phyloP scores from a whole-genome alignment of 192 early-diverging fungal species.

The Coemansia sp. region DNA sequence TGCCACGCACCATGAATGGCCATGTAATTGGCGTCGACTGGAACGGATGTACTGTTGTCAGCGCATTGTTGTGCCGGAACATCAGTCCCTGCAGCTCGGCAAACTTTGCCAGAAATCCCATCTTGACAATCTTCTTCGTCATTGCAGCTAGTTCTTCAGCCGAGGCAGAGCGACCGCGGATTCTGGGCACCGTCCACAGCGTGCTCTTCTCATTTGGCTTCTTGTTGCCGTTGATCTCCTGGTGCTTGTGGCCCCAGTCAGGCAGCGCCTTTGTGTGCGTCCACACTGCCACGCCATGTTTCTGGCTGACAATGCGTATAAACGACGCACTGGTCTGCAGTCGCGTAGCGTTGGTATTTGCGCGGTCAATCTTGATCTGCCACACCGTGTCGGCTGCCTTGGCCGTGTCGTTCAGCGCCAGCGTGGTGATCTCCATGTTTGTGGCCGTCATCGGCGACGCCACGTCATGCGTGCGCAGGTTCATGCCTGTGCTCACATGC shows the following conservation, averaged over 20 bases:
- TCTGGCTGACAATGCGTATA: conserved; percentile 54
- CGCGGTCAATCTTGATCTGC: conserved; percentile 62
- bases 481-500: conserved; percentile 58
- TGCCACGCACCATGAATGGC: conserved; percentile 60
- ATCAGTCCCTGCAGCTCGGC: conserved; percentile 85
- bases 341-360: conserved; percentile 15
- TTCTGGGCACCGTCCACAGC: conserved; percentile 77
- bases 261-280: conserved; percentile 75
- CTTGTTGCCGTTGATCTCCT: conserved; percentile 98
- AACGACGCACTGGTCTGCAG: conserved; percentile 47
- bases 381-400: conserved; percentile 54
- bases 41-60: conserved; percentile 93
- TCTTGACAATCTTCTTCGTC: conserved; percentile 13
- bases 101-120: conserved; percentile 79
- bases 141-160: conserved; percentile 23
- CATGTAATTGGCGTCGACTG: conserved; percentile 73
- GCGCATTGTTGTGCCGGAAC: conserved; percentile 85
- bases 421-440: conserved; percentile 80
- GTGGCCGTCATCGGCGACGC: conserved; percentile 72
- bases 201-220: conserved; percentile 70
- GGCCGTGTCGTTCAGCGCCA: conserved; percentile 39
- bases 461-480: conserved; percentile 76
- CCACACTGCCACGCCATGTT: conserved; percentile 77
- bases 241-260: conserved; percentile 84
- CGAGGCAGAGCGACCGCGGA: conserved; percentile 66